Evolutionary conservation across 345 rosid genomes (phyloP).

Genomic region (Populus tremula): DNA sequence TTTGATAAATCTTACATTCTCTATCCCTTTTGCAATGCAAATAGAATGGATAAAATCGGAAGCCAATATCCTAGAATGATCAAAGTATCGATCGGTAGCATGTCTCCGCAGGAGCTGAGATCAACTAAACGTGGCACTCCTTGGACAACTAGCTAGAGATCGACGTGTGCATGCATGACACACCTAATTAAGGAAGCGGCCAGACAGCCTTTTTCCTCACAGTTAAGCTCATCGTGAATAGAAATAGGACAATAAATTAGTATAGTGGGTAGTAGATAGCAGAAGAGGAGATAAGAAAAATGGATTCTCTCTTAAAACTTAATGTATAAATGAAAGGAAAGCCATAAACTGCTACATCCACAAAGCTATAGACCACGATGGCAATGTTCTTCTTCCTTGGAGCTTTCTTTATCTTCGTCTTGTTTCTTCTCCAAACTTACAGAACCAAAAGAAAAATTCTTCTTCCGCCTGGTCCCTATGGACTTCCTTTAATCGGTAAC

Average conservation of each 20-base stretch:
- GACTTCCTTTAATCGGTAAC: constrained; percentile 18
- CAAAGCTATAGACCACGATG: not conserved
- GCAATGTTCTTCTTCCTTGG: not conserved
- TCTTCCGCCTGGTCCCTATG: constrained; percentile 14
- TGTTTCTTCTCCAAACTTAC: not conserved
- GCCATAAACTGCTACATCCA: not conserved
- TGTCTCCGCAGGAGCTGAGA: not conserved
- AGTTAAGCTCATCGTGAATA: not conserved
- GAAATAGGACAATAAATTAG: not conserved
- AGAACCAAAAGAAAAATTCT: not conserved
- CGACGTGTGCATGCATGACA: not conserved
- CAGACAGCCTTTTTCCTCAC: not conserved
- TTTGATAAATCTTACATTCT: too few species aligned
- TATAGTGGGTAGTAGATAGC: not conserved
- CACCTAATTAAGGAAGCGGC: not conserved
- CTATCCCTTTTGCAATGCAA: too few species aligned
- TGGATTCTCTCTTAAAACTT: not conserved
- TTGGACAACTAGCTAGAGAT: too few species aligned
- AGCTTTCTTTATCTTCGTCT: not conserved
- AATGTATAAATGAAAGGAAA: not conserved
- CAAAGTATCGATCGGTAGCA: not conserved
- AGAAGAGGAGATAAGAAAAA: not conserved
- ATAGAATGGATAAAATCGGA: not conserved
- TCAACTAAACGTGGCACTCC: not conserved
- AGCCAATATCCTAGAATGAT: not conserved